Base-by-base conservation (phyloP, 164 flowering plant species). In the Magnolia sinica region DNA sequence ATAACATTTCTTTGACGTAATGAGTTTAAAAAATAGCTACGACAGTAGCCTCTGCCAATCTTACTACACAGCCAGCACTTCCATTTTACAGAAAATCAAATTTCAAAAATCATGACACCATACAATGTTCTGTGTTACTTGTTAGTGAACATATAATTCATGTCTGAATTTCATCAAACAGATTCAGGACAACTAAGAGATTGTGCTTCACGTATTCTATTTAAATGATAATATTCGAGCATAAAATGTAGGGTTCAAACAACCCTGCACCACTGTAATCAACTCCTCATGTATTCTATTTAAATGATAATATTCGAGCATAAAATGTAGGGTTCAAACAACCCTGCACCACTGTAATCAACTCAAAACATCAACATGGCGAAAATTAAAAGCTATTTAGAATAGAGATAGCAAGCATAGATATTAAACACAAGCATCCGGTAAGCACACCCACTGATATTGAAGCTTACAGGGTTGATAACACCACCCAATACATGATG, bases 401-500 rank as follows among this genome's bases (percentile, higher is more conserved):
- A 16, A 55, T 55, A 55, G 61, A 55, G 61, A 55, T 16, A 55
- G 61, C 45, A 37, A 4, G 45, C 45, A 37, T 37, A 37, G 45
- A 37, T 37, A 37, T 37, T 37, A 37, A 37, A 37, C 7, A 37
- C 45, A 37, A 37, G 45, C 7, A 37, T 37, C 45, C 45, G 45
- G 45, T 37, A 37, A 37, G 45, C 45, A 37, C 45, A 37, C 45
- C 45, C 45, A 37, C 45, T 37, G 45, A 37, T 37, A 14, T 50
- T 74, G 45, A 66, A 20, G 81, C 95, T 88, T 77, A 96, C 99
- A 58, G 98, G 98, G 80, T 92, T 94, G 14, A 96, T 90, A 74
- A 86, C 82, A 73, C 98, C 99, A 73, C 99, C 99, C 69, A 96
- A 76, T 74, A 96, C 73, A 74, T 92, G 97, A 88, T 96, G 99